Evolutionary conservation across 192 early-diverging fungal species (phyloP), one percentile per base, ranked within the genome.

Genomic region (Gryganskiella cystojenkinii): DNA sequence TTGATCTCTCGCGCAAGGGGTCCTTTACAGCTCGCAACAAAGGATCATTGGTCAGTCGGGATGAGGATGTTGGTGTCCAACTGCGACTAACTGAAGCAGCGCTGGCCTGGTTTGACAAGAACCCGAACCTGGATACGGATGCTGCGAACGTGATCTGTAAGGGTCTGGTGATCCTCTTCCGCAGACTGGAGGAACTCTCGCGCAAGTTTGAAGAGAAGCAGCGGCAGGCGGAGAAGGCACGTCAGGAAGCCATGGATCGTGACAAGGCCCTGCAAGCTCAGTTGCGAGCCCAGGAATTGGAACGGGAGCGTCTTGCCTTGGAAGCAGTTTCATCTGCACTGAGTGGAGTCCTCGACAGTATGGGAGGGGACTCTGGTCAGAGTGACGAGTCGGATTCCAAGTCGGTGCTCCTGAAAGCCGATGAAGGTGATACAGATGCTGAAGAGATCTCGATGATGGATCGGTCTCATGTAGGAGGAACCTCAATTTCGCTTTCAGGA

Each of bases 91-190:
- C 73, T 0, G 80, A 81, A 30, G 73, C 73, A 31, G 67, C 69
- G 24, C 52, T 81, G 46, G 59, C 72, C 1, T 81, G 73, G 67
- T 81, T 76, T 53, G 80, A 81, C 49, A 81, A 81, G 54, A 71
- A 76, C 42, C 80, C 80, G 0, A 81, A 81, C 33, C 64, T 81
- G 15, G 73, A 76, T 27, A 81, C 72, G 43, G 68, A 81, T 34
- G 73, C 72, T 11, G 72, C 80, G 3, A 64, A 44, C 19, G 44
- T 67, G 42, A 71, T 81, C 7, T 81, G 72, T 31, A 81, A 75
- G 47, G 73, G 73, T 25, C 57, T 81, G 15, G 71, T 71, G 40
- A 67, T 71, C 9, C 24, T 81, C 3, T 81, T 61, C 60, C 61
- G 68, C 22, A 47, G 65, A 13, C 46, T 76, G 2, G 80, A 81